phyloP scores from a whole-genome alignment of 2,329 filamentous ascomycete species.

The Talaromyces atroroseus region DNA sequence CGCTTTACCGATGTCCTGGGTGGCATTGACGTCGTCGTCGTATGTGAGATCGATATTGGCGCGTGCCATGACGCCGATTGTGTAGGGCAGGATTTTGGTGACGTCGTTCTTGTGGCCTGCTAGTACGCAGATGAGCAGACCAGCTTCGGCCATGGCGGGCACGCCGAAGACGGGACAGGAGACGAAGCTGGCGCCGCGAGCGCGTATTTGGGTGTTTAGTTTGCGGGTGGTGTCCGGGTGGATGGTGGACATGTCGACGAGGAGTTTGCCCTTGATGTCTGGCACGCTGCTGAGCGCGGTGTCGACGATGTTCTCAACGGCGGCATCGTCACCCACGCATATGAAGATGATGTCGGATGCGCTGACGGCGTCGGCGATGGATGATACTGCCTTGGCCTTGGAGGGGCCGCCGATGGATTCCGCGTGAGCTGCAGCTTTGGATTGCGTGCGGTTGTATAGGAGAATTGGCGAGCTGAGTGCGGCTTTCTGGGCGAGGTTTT shows the following conservation, averaged over 20 bases:
- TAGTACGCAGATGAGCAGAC: conserved; percentile 66
- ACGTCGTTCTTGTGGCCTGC: conserved; percentile 60
- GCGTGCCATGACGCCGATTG: conserved; percentile 65
- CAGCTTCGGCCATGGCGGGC: conserved; percentile 49
- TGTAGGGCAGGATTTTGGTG: conserved; percentile 62
- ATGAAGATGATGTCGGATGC: conserved; percentile 73
- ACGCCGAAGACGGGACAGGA: conserved; percentile 55
- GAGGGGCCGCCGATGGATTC: conserved; percentile 46
- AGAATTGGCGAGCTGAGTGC: conserved; percentile 65
- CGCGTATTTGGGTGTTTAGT: conserved; percentile 54
- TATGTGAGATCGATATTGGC: conserved; percentile 62
- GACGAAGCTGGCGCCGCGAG: conserved; percentile 65
- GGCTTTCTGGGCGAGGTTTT: conserved; percentile 76
- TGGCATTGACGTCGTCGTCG: conserved; percentile 20
- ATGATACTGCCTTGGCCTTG: conserved; percentile 60
- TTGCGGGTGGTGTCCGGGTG: conserved; percentile 73
- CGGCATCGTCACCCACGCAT: conserved; percentile 72
- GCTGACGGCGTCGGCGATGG: conserved; percentile 60
- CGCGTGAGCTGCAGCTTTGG: conserved; percentile 60
- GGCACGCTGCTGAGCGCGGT: conserved; percentile 45
- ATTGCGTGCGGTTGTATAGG: conserved; percentile 71
- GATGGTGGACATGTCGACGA: conserved; percentile 83
- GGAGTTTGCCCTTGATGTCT: conserved; percentile 59
- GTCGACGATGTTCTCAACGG: conserved; percentile 59
- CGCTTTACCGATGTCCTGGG: conserved; percentile 64